Evolutionary conservation across 2,329 filamentous ascomycete species (phyloP), one percentile per base, ranked within the genome.

Genomic region (Talaromyces sp.): DNA sequence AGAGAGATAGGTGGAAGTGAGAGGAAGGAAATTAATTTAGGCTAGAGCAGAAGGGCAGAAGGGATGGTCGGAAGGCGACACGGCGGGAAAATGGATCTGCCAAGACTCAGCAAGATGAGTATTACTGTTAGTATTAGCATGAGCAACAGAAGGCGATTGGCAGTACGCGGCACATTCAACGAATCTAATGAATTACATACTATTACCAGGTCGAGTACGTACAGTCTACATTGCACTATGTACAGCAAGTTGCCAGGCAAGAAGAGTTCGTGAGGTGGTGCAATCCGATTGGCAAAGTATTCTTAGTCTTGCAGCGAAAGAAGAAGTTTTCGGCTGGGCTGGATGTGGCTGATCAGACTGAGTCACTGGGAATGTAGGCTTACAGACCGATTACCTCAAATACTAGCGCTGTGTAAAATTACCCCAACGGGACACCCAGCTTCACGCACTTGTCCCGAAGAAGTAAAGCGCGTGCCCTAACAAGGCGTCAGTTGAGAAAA

Each of bases 21-120:
- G 39, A 45, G 47, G 50, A 57, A 63, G 61, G 61, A 63, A 63
- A 57, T 63, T 56, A 47, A 56, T 62, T 61, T 8, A 52, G 48
- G n/a, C 48, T 52, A 50, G 8, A 50, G 47, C 10, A 41, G 27
- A 41, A n/a, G 45, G 47, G 37, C 37, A 27, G 50, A 63, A 57
- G 60, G 60, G 50, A 57, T 71, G 70, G 66, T 67, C 67, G 69
- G 67, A 66, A 67, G 67, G 69, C 60, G 60, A 66, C 54, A 65
- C 60, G 64, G 64, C 63, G 62, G 65, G 54, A 60, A 60, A 65
- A 41, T 45, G 48, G 41, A 61, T 43, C 48, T 63, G 61, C 61
- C 61, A 63, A 63, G 61, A 37, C 60, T n/a, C 19, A 62, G 52
- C 22, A 22, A 65, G 56, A 3, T 9, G 13, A 50, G 48, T 54